Conservation (phyloP, 2,329 filamentous ascomycete species). For the Pestalotiopsis sp. region DNA sequence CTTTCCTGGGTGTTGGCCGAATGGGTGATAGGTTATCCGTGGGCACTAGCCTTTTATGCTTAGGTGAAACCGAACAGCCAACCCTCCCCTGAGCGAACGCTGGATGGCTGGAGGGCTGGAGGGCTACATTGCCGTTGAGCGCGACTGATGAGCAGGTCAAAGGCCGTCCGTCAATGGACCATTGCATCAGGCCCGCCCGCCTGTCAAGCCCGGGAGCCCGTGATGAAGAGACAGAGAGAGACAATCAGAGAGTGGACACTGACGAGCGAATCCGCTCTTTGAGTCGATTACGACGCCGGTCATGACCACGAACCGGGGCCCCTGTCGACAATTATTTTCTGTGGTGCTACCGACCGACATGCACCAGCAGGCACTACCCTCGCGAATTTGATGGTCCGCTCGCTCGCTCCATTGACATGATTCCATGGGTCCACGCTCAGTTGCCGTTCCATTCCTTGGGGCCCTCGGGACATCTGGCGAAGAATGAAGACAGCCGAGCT, state of each 20-base stretch:
- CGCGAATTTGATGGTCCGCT: not conserved
- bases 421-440: not conserved
- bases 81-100: not conserved
- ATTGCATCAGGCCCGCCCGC: not conserved
- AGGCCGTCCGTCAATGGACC: not conserved
- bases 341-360: not conserved
- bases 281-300: constrained; percentile 1
- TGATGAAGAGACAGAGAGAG: no score
- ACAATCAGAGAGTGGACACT: not conserved
- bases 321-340: not conserved
- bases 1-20: not conserved
- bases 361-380: not conserved
- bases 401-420: not conserved
- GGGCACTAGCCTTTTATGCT: not conserved
- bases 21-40: constrained; percentile 2
- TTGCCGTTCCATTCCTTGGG: not conserved
- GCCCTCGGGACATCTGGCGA: not conserved
- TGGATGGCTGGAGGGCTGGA: not conserved
- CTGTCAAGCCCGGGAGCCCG: no score
- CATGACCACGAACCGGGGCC: not conserved
- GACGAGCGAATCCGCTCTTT: constrained; percentile 2
- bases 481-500: not conserved
- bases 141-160: not conserved
- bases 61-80: constrained; percentile 1
- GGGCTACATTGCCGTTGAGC: not conserved